A percentile compares a stretch with the other conserved stretches of the same genome.
These are phyloP conservation scores for Penicillium sp. DNA, from an alignment of 2,329 filamentous ascomycete species.

Conservation along the genomic window DNA sequence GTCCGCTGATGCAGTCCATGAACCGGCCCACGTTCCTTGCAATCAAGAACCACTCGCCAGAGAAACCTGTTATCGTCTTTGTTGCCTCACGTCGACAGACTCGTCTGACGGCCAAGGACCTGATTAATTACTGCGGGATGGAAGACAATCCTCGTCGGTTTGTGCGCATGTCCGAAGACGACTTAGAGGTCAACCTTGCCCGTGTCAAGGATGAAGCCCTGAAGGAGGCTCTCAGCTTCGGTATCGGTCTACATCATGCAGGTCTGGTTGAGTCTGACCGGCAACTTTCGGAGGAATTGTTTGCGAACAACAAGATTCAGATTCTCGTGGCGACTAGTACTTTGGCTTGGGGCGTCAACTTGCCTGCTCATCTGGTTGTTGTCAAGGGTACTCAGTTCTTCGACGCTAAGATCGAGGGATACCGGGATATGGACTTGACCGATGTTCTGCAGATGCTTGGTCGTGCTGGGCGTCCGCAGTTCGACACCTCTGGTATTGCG, in stretches of 20 bases:
- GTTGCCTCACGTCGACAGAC: constrained; percentile 95
- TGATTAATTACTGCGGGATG: constrained; percentile 98
- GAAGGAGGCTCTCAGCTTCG: constrained; percentile 92
- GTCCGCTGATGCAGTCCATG: constrained; percentile 98
- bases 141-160: constrained; percentile 95
- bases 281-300: constrained; percentile 87
- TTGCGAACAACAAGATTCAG: constrained; percentile 96
- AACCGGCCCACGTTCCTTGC: constrained; percentile 94
- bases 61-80: constrained; percentile 97
- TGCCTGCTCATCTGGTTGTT: constrained; percentile 93
- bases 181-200: constrained; percentile 80
- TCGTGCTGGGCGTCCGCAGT: constrained; percentile 90
- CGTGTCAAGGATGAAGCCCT: constrained; percentile 91
- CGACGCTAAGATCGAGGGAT: constrained; percentile 94
- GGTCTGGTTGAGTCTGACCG: constrained; percentile 94
- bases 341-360: constrained; percentile 95
- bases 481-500: constrained; percentile 92
- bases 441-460: constrained; percentile 98
- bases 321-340: constrained; percentile 95
- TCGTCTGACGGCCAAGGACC: constrained; percentile 86
- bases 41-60: constrained; percentile 92
- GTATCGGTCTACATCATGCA: constrained; percentile 94
- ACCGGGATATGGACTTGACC: constrained; percentile 98
- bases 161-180: constrained; percentile 90
- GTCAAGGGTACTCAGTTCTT: constrained; percentile 99